phyloP scores from a whole-genome alignment of 208 protist species.

The Trypanosomatidae sp. region DNA sequence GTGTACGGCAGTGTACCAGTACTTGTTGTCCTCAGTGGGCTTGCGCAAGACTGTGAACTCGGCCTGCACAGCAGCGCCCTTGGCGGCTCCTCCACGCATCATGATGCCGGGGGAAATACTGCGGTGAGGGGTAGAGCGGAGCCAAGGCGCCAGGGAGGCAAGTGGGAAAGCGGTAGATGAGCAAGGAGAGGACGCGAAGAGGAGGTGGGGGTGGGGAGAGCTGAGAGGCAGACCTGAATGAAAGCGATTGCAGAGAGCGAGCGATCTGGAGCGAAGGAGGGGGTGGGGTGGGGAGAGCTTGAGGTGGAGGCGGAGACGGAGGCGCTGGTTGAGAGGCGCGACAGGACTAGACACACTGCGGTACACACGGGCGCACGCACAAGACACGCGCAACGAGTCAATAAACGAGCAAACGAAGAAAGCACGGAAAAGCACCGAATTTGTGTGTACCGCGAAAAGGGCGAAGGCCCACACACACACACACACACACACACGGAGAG shows the following conservation, averaged over 20 bases:
- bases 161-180: neutral
- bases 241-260: neutral
- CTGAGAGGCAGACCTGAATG: neutral
- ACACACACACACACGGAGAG: too few relatives aligned
- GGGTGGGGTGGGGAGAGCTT: neutral
- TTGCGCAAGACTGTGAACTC: conserved; percentile 30
- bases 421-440: too few relatives aligned
- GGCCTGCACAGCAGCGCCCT: conserved; percentile 4
- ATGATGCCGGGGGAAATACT: neutral
- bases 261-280: neutral
- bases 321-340: neutral
- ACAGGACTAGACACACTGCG: neutral
- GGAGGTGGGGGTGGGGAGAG: neutral
- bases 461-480: too few relatives aligned
- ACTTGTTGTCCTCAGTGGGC: conserved; percentile 21
- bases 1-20: conserved; percentile 38
- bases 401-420: too few relatives aligned
- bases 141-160: too few relatives aligned
- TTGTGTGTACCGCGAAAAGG: too few relatives aligned
- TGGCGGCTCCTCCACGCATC: neutral
- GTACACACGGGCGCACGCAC: too few relatives aligned
- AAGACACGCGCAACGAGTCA: too few relatives aligned
- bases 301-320: neutral
- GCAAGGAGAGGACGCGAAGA: neutral
- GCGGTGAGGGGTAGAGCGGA: too few relatives aligned